Evolutionary conservation across 1,139 yeast species (phyloP).

Genomic region (Sugiyamaella castrensis): DNA sequence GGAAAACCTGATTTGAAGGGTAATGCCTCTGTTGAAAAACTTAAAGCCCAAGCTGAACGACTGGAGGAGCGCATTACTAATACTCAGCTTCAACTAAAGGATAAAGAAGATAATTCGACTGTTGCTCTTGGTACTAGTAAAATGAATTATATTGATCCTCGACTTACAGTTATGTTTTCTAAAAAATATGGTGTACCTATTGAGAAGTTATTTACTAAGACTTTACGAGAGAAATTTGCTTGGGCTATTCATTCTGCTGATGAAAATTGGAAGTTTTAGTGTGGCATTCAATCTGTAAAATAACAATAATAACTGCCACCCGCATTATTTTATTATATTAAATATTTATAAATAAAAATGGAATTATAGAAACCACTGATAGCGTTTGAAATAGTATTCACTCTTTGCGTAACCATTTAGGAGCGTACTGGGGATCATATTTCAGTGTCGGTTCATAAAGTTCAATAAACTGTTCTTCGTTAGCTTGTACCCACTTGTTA

Average conservation of each 20-base stretch:
- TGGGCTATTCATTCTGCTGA: constrained; percentile 96
- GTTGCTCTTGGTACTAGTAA: constrained; percentile 93
- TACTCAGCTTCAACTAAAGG: constrained; percentile 73
- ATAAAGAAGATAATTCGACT: constrained; percentile 89
- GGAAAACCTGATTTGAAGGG: constrained; percentile 59
- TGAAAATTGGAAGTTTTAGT: constrained; percentile 76
- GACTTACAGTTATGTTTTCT: constrained; percentile 85
- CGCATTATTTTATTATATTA: too few species aligned
- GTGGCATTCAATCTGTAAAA: too few species aligned
- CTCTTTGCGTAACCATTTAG: constrained; percentile 32
- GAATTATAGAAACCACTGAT: too few species aligned
- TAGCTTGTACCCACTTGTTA: too few species aligned
- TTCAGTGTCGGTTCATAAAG: constrained; percentile 29
- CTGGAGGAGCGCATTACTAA: constrained; percentile 68
- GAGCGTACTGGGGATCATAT: constrained; percentile 33
- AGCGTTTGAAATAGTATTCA: too few species aligned
- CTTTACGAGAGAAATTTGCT: constrained; percentile 84
- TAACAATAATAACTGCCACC: too few species aligned
- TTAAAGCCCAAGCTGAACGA: constrained; percentile 67
- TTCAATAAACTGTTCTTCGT: constrained; percentile 29
- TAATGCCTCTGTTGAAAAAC: constrained; percentile 60
- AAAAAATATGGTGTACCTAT: constrained; percentile 86
- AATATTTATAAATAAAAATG: too few species aligned
- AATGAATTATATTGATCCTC: constrained; percentile 92
- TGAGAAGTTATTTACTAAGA: constrained; percentile 86